These are phyloP conservation scores for Sinapis alba DNA, from an alignment of 441 rosid species.

Conservation along the genomic window DNA sequence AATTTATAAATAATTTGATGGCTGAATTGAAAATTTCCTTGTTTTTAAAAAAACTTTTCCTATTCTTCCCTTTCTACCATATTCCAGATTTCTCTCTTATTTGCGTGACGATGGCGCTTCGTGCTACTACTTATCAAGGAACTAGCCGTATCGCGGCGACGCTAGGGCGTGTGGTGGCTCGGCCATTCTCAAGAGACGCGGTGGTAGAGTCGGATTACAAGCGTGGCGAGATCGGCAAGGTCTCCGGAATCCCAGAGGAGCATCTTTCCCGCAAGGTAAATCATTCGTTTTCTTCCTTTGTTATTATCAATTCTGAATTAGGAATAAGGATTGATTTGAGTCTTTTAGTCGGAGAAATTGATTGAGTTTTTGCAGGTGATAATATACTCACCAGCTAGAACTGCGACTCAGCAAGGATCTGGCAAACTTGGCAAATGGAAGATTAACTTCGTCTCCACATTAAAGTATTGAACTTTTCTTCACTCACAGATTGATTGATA, in stretches of 20 bases:
- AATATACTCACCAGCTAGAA: constrained; percentile 85
- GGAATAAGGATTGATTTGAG: no score
- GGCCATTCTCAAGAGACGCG: constrained; percentile 65
- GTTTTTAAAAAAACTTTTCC: neutral
- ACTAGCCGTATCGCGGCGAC: constrained; percentile 44
- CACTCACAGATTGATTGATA: no score
- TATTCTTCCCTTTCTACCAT: no score
- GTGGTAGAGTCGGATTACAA: constrained; percentile 70
- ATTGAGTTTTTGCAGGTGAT: constrained; percentile 54
- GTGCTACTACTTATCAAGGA: constrained; percentile 49
- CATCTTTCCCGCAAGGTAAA: constrained; percentile 75
- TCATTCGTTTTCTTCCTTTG: no score
- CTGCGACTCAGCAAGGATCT: constrained; percentile 90
- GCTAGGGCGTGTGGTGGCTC: constrained; percentile 46
- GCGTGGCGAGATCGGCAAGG: constrained; percentile 77
- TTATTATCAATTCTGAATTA: no score
- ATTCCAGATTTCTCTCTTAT: constrained; percentile 24
- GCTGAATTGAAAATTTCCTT: neutral
- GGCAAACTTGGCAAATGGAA: constrained; percentile 91
- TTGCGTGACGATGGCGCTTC: constrained; percentile 57
- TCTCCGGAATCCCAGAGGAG: constrained; percentile 87
- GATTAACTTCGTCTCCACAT: constrained; percentile 80
- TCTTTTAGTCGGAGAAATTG: neutral
- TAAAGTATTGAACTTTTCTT: no score
- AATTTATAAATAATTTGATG: neutral